Evolutionary conservation across 2,329 filamentous ascomycete genomes (phyloP).

Genomic region (Fusarium pseudocircinatum): DNA sequence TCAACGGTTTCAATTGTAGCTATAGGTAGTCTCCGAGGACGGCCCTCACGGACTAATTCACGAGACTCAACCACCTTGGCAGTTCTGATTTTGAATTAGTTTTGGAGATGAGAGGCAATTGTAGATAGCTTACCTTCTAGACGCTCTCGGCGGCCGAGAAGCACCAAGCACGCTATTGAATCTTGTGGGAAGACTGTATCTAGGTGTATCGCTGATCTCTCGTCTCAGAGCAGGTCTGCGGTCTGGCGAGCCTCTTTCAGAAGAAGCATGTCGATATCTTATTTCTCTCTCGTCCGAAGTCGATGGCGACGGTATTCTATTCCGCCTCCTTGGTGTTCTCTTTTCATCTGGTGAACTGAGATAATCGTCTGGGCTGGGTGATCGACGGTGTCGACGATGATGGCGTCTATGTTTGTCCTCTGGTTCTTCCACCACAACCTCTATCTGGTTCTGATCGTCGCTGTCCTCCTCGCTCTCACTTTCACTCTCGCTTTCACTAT

Average conservation of each 20-base stretch:
- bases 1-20: conserved; percentile 27
- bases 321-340: conserved; percentile 34
- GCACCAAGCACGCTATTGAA: conserved; percentile 46
- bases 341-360: conserved; percentile 41
- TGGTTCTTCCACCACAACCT: conserved; percentile 44
- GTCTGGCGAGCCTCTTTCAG: conserved; percentile 44
- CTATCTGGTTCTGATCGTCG: conserved; percentile 33
- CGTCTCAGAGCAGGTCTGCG: conserved; percentile 43
- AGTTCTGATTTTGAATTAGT: conserved; percentile 26
- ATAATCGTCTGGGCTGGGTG: conserved; percentile 43
- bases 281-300: conserved; percentile 41
- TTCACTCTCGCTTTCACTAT: conserved; percentile 20
- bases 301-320: conserved; percentile 35
- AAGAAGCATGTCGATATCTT: conserved; percentile 38
- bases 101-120: background rate
- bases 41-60: conserved; percentile 38
- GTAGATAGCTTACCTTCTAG: conserved; percentile 42
- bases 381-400: conserved; percentile 19
- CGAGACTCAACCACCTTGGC: conserved; percentile 39
- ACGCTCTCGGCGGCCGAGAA: conserved; percentile 48
- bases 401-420: conserved; percentile 38
- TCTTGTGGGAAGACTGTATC: conserved; percentile 39
- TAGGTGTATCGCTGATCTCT: conserved; percentile 45
- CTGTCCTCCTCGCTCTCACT: conserved; percentile 27
- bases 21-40: conserved; percentile 29